Evolutionary conservation across 176 grass and related monocot species (phyloP), one percentile per base, ranked within the genome.

Genomic region (Zoysia pacifica): DNA sequence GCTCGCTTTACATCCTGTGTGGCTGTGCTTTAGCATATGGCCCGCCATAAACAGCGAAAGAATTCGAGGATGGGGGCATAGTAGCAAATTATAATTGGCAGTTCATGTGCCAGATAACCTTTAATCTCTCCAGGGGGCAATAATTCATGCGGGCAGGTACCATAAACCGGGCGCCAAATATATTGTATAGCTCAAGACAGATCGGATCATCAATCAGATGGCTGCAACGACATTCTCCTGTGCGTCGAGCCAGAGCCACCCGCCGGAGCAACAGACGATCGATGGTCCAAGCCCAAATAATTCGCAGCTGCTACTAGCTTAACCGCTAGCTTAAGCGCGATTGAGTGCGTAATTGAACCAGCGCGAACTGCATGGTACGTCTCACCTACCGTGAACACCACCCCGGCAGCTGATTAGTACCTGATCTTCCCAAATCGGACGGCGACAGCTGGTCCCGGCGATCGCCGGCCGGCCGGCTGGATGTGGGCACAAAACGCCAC

Each of bases 381-480:
- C 81, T 69, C 63, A 88, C 86, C 81, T 36, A 83, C 79, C 79
- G 12, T 63, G 77, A 46, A 20, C 13, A n/a, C 71, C 47, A 6
- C 65, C 65, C 15, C 58, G 54, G 59, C 58, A 37, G 9, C 51
- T 12, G 63, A 28, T 52, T 42, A 11, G 6, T 18, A 28, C 28
- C 28, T 20, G 66, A 28, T 69, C 53, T 45, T 18, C 65, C 28
- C n/a, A 63, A 64, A 67, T 62, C 70, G 1, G 19, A 62, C 11
- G 18, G 75, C 2, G 83, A 79, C 67, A 7, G 14, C 9, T 16
- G 64, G 72, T 13, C 12, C 65, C 44, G 38, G 14, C 3, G 43
- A 63, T 47, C 40, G 7, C 20, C 47, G 37, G 46, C 43, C 61
- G 35, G 48, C 16, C 14, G 35, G 72, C 11, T 16, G 54, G 55